Conservation (phyloP, 306 rosid species). For the Pueraria montana region DNA sequence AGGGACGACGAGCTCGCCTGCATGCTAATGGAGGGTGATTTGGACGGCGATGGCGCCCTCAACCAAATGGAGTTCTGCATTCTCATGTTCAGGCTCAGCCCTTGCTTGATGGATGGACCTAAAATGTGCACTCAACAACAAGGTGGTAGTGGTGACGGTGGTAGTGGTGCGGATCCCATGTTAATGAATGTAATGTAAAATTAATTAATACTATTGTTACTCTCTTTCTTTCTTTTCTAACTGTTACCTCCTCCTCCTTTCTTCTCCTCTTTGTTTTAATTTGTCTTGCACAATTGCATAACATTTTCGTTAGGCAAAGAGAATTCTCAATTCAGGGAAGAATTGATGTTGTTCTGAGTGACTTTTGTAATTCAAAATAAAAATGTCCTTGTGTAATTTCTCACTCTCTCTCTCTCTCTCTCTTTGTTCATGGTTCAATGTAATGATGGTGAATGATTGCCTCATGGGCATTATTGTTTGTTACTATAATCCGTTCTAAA, state of each 20-base stretch:
- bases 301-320: not conserved
- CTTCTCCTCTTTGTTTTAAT: not conserved
- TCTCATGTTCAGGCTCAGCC: constrained; percentile 84
- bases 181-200: constrained; percentile 35
- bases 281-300: not conserved
- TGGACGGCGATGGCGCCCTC: constrained; percentile 80
- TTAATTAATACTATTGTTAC: not conserved
- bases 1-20: constrained; percentile 64
- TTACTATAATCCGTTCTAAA: too few relatives aligned
- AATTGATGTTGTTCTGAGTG: not conserved
- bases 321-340: not conserved
- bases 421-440: too few relatives aligned
- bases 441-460: too few relatives aligned
- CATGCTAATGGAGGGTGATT: constrained; percentile 80
- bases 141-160: too few relatives aligned
- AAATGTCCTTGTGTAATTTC: too few relatives aligned
- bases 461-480: too few relatives aligned
- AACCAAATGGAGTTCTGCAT: constrained; percentile 73
- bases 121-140: constrained; percentile 11
- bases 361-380: too few relatives aligned
- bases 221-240: not conserved
- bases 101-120: constrained; percentile 52
- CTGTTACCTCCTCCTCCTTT: not conserved
- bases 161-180: constrained; percentile 1
- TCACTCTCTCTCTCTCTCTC: too few relatives aligned